phyloP scores from a whole-genome alignment of 78 protist species.

The Dictyostelium citrinum region DNA sequence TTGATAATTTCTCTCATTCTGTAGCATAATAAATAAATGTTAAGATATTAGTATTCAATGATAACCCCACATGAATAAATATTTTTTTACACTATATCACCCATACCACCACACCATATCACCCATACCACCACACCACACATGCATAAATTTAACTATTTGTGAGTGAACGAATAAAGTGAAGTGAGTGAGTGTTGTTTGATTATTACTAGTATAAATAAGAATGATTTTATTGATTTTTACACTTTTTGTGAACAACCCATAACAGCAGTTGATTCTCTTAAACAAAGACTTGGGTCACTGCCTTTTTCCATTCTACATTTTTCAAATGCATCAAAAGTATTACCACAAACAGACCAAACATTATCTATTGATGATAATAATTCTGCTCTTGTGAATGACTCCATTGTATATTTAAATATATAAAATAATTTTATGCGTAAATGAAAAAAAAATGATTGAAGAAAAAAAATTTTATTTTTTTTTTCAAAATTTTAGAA shows the following conservation, averaged over 20 bases:
- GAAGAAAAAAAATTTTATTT: background rate
- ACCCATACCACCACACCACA: too few relatives aligned
- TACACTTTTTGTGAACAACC: constrained; percentile 71
- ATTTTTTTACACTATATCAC: background rate
- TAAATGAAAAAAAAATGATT: background rate
- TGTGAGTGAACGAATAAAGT: too few relatives aligned
- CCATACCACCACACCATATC: too few relatives aligned
- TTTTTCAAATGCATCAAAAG: constrained; percentile 30
- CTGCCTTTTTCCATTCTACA: constrained; percentile 61
- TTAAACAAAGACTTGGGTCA: constrained; percentile 49
- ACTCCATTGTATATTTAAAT: constrained; percentile 23
- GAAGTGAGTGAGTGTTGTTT: too few relatives aligned
- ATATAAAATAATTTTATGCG: background rate
- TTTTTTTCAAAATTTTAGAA: background rate
- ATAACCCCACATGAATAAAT: too few relatives aligned
- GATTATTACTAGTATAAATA: too few relatives aligned
- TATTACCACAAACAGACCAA: constrained; percentile 30
- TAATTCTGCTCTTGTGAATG: constrained; percentile 37
- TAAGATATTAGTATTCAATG: background rate
- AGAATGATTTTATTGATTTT: background rate
- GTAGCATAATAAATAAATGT: background rate
- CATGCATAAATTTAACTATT: too few relatives aligned
- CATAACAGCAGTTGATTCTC: constrained; percentile 21
- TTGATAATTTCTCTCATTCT: constrained; percentile 29
- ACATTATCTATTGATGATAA: background rate